Evolutionary conservation across 345 rosid genomes (phyloP), one percentile per base, ranked within the genome.

Genomic region (Sisymbrium altissimum): DNA sequence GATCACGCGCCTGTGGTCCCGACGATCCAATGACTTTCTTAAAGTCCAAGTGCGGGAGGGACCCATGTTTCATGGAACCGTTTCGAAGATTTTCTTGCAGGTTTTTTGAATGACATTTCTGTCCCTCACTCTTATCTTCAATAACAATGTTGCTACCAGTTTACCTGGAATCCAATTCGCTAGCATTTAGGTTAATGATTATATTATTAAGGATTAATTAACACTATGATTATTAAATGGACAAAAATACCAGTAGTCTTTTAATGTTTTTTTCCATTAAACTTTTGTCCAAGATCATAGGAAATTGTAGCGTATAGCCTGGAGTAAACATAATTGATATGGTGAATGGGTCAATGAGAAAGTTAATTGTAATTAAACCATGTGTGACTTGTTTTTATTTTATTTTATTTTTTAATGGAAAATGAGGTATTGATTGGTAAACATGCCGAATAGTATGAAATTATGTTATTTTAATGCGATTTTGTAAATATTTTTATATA

Each of bases 11-110:
- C 10, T 10, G 45, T 70, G 66, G 61, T 4, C 50, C 75, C 70
- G 7, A 70, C 53, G 32, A 15, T 36, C 66, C 60, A 70, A 64
- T 64, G 71, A 76, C 80, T 76, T 76, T 76, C 80, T 63, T 76
- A 69, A 69, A 59, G 14, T 62, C 64, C 35, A 62, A 69, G 64
- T 75, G 46, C 69, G 6, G 39, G 54, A 45, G 75, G 71, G 75
- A 69, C 75, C 74, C 75, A 35, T 68, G 63, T 75, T 60, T 60
- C 55, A 52, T 52, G 64, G 73, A 74, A 74, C 68, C 72, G 44
- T 74, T 74, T 67, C 62, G 55, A 75, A 67, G 54, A 40, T 67
- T 57, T 75, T 68, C 32, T 68, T 35, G 0, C 53, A 23, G 19
- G 7, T 19, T 7, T n/a, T 6, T 6, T 9, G 1, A 18, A 14